Evolutionary conservation across 768 basidiomycete genomes (phyloP).

Genomic region (Tylopilus plumbeoviolaceoides): DNA sequence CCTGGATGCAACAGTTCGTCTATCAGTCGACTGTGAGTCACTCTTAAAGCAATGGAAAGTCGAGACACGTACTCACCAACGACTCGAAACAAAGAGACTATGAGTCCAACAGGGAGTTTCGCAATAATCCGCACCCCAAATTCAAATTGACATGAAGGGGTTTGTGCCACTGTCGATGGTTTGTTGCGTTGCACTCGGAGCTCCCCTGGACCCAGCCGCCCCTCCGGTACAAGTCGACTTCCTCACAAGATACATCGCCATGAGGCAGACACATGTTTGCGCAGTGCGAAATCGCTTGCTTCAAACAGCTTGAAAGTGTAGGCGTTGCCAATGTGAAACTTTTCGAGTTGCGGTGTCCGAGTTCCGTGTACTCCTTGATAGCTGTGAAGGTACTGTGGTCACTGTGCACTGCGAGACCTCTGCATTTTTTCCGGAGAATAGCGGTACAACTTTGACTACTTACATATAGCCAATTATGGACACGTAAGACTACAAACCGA

Average conservation of each 20-base stretch:
- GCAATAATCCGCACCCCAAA: background rate
- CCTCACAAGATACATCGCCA: constrained; percentile 15
- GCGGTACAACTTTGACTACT: too few relatives aligned
- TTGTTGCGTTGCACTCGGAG: constrained; percentile 3
- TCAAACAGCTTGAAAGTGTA: too few relatives aligned
- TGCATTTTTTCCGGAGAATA: too few relatives aligned
- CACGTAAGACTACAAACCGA: too few relatives aligned
- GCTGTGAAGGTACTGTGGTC: background rate
- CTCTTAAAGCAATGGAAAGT: background rate
- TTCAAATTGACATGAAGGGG: background rate
- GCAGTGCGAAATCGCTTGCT: background rate
- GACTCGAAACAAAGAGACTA: background rate
- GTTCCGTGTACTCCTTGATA: background rate
- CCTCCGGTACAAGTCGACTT: background rate
- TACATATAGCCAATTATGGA: too few relatives aligned
- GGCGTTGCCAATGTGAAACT: too few relatives aligned
- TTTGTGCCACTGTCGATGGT: too few relatives aligned
- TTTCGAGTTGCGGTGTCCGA: too few relatives aligned
- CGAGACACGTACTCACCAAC: constrained; percentile 9
- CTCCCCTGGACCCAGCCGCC: background rate
- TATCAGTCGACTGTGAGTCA: too few relatives aligned
- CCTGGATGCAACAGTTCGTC: constrained; percentile 5
- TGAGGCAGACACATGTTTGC: constrained; percentile 21
- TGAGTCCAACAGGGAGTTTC: background rate
- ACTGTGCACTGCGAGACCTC: background rate